These are phyloP conservation scores for Moniliella sp. DNA, from an alignment of 1,284 basidiomycete genomes.

Conservation along the genomic window DNA sequence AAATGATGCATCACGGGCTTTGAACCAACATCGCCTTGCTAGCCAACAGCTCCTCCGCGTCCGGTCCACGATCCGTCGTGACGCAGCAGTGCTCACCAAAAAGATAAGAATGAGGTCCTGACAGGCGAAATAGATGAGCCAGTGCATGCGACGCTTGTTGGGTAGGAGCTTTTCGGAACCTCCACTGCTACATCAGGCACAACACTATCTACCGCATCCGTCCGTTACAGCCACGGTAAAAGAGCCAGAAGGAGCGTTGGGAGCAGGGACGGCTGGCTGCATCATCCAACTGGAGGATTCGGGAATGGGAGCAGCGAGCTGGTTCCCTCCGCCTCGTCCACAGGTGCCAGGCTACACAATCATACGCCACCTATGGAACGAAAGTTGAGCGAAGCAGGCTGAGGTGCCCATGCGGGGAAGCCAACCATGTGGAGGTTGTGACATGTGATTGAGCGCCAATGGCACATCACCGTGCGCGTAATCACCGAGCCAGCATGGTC, in stretches of 20 bases:
- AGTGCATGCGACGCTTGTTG: background rate
- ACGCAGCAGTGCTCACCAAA: conserved; percentile 64
- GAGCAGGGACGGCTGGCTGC: too few species aligned
- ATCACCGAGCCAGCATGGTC: too few species aligned
- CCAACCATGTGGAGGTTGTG: too few species aligned
- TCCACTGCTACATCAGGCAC: conserved; percentile 5
- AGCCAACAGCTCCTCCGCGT: conserved; percentile 59
- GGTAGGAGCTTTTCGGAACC: background rate
- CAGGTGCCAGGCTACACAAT: too few species aligned
- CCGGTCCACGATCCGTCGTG: conserved; percentile 89
- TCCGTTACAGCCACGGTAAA: conserved; percentile 28
- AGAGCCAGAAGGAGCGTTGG: conserved; percentile 30
- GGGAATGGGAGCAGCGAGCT: too few species aligned
- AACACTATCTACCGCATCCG: conserved; percentile 13
- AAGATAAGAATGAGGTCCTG: conserved; percentile 32
- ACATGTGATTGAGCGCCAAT: too few species aligned
- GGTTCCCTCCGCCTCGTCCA: too few species aligned
- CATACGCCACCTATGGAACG: too few species aligned
- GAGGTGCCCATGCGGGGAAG: too few species aligned
- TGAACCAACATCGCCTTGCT: conserved; percentile 57
- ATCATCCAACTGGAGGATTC: too few species aligned
- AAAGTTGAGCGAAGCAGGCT: too few species aligned
- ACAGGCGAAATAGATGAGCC: conserved; percentile 2
- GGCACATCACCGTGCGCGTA: too few species aligned
- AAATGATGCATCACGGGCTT: conserved; percentile 53